Evolutionary conservation across 2,329 filamentous ascomycete species (phyloP).

Genomic region (Lomentospora prolificans): DNA sequence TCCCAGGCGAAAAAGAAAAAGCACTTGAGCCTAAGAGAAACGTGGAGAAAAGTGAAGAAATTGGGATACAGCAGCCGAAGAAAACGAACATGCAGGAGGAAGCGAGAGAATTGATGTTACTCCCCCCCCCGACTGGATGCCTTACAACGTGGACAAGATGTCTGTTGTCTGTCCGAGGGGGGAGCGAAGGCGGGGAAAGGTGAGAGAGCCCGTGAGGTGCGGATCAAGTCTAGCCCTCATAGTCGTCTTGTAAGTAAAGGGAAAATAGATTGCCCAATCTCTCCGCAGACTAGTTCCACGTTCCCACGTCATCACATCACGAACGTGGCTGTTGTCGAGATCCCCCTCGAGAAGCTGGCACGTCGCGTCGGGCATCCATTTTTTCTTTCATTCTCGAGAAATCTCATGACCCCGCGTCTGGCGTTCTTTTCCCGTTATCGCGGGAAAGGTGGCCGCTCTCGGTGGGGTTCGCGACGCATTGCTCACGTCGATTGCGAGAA

Average conservation of each 20-base stretch:
- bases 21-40: neutral
- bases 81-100: neutral
- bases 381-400: neutral
- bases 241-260: neutral
- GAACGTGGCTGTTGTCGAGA: neutral
- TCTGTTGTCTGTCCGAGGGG: too few species aligned
- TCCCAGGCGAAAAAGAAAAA: neutral
- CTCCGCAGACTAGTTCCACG: neutral
- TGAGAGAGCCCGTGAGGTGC: neutral
- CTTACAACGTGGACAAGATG: too few species aligned
- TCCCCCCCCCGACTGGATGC: neutral
- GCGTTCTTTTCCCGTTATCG: neutral
- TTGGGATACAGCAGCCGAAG: neutral
- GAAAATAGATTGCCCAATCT: neutral
- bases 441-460: neutral
- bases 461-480: neutral
- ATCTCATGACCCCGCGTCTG: conserved; percentile 1
- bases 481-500: neutral
- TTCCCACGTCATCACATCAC: neutral
- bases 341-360: neutral
- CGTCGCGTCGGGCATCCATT: conserved; percentile 7
- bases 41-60: neutral
- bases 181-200: neutral
- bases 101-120: neutral
- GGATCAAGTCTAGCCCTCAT: neutral